Evolutionary conservation across 495 filamentous ascomycete species (phyloP), one percentile per base, ranked within the genome.

Genomic region (Pyrenopolyporus hunteri): DNA sequence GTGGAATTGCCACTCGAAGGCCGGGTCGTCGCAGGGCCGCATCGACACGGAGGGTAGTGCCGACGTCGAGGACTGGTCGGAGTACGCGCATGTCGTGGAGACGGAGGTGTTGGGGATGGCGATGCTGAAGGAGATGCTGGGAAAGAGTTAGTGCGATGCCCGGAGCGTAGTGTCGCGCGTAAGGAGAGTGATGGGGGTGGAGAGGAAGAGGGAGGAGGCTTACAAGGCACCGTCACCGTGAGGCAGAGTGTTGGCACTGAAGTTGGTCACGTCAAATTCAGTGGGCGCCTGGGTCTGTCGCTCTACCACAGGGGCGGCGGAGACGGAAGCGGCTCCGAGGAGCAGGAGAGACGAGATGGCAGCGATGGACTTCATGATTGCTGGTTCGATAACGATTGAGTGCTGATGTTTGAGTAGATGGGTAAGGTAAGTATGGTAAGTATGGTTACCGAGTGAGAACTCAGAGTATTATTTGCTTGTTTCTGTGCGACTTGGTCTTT

Each of bases 361-460:
- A 16, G 58, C 36, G 48, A 71, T n/a, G 29, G 45, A 58, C 57
- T 69, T 68, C 66, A 71, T 68, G 2, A 59, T 62, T 66, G 44
- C 10, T 53, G 6, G 32, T 10, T 57, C 17, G 0, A 35, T 31
- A n/a, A n/a, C n/a, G 17, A 20, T 22, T 45, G 19, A 25, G 11
- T 44, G 28, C 6, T 57, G 28, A 29, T 45, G n/a, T 8, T 22
- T 45, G 29, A 33, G 36, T 43, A 20, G 6, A 19, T 45, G 19
- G 8, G 20, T 13, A 22, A 33, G 16, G n/a, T 28, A 23, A 28
- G 42, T 45, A 7, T 11, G n/a, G 42, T 45, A 2, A 14, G 20
- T 13, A 11, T 20, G 20, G 16, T 26, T 14, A 14, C 10, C 14
- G 35, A 23, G 10, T 49, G 28, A 20, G n/a, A n/a, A n/a, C n/a